Base-by-base conservation (phyloP, 2,329 filamentous ascomycete species). In the Fusarium palustre region DNA sequence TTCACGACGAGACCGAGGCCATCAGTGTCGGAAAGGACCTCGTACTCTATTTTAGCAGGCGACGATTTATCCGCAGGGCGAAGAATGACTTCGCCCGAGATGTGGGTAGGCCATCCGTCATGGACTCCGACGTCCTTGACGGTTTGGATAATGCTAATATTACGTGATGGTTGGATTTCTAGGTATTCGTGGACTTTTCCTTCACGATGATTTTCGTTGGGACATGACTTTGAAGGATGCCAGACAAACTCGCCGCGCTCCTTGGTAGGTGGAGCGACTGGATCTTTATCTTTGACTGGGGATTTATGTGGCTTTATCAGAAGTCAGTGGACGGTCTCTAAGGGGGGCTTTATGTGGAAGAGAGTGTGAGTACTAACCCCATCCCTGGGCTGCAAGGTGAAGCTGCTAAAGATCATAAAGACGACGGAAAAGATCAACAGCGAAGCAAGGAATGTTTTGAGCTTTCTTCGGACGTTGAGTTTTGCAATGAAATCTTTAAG, bases 61-160 rank as follows among this genome's bases (percentile, higher is more conserved):
- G 78, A 78, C 4, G 75, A 77, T 25, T 71, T 30, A 18, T 78
- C 74, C 15, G 72, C 39, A 69, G 80, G 68, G 76, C 83, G 81
- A 42, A 88, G 55, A 42, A 85, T 69, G 20, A 87, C 74, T 25
- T 83, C 77, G 48, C 86, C 86, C 15, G 70, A 79, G 47, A 87
- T 75, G 9, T 75, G 76, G 34, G 85, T 80, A 8, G 68, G 62
- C 42, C 69, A 73, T 25, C 74, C 74, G 9, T 48, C 66, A 49
- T 49, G 58, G n/a, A 31, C 39, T 13, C 69, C 43, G 2, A 62
- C 68, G 2, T 74, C 69, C 20, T 74, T 64, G 12, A 77, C 59
- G n/a, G 75, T 76, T 66, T 88, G 81, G 15, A 77, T 55, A 50
- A 87, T 75, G 5, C 70, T 73, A 18, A 87, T 68, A 43, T 75